phyloP scores from a whole-genome alignment of 805 yeast genomes.

The Saccharomycopsis microspora region DNA sequence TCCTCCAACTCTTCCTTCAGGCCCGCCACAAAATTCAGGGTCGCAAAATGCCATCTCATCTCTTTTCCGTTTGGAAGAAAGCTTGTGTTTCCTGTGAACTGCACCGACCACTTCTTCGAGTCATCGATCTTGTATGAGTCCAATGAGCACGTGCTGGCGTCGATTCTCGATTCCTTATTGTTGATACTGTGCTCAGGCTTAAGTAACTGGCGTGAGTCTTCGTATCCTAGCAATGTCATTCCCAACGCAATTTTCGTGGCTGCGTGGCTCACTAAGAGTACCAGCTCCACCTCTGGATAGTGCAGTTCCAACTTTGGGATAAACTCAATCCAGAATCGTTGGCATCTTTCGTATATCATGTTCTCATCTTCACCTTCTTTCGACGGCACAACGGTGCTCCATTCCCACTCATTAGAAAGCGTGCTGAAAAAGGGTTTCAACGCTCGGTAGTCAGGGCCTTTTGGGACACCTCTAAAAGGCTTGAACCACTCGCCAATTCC shows the following conservation, averaged over 20 bases:
- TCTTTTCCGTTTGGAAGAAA: conserved; percentile 74
- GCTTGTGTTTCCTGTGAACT: conserved; percentile 64
- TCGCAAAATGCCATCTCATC: conserved; percentile 80
- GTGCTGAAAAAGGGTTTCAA: conserved; percentile 40
- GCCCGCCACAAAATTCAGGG: conserved; percentile 68
- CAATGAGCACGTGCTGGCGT: conserved; percentile 81
- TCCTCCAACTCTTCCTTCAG: conserved; percentile 74
- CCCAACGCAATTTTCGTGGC: conserved; percentile 91
- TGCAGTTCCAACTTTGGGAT: conserved; percentile 44
- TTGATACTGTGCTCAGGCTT: conserved; percentile 24
- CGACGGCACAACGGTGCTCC: conserved; percentile 54
- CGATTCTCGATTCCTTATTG: conserved; percentile 31
- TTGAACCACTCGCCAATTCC: conserved; percentile 93
- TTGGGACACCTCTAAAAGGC: conserved; percentile 20
- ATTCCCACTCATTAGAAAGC: conserved; percentile 37
- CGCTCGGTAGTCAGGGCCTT: conserved; percentile 54
- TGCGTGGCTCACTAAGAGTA: conserved; percentile 80
- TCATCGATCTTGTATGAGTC: conserved; percentile 43
- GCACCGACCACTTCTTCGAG: conserved; percentile 41
- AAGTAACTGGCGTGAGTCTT: conserved; percentile 38
- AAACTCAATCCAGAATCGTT: conserved; percentile 41
- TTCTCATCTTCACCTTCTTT: conserved; percentile 62
- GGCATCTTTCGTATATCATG: conserved; percentile 53
- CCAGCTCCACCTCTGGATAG: conserved; percentile 48
- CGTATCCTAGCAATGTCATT: conserved; percentile 50